Evolutionary conservation across 768 basidiomycete genomes (phyloP), one percentile per base, ranked within the genome.

Genomic region (Pholiota molesta): DNA sequence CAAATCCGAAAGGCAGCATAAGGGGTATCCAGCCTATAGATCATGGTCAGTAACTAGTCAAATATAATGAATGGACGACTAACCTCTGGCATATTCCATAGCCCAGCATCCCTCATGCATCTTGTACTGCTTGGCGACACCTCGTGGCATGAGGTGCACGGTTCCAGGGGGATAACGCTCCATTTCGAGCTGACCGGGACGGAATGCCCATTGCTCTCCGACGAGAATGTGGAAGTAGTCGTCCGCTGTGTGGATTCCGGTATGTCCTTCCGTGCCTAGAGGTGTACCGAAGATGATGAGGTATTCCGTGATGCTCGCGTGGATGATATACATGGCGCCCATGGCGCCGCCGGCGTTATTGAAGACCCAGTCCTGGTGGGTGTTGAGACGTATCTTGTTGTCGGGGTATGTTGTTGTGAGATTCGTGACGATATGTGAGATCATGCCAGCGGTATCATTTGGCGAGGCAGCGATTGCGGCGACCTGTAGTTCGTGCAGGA

Each of bases 301-400:
- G 78, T 97, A 99, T 79, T 99, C 97, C 10, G 97, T 98, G 69
- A 99, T 89, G 77, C 88, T 91, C 17, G 97, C 94, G 70, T 99
- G 97, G 65, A 99, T 93, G 76, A 99, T 84, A 74, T 95, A 97
- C 97, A 99, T 98, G 35, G 90, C 90, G 45, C 95, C 95, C 96
- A 97, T 98, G 0, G 95, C 95, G 62, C 97, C 97, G 11, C 96
- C 97, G 0, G 97, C 96, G 69, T 98, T 99, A 80, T 88, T 98
- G 77, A 97, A 92, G 26, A 97, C 86, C 97, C 97, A 98, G 70
- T 98, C 95, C 21, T 83, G 72, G 77, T 90, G 69, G 54, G 85
- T 65, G 71, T 87, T 85, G 64, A 92, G 59, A 19, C 76, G 78
- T 44, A 87, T 81, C n/a, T 79, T 64, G 31, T 79, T 79, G 52